Base-by-base conservation (phyloP, 345 rosid species). In the Eucalyptus polybractea region DNA sequence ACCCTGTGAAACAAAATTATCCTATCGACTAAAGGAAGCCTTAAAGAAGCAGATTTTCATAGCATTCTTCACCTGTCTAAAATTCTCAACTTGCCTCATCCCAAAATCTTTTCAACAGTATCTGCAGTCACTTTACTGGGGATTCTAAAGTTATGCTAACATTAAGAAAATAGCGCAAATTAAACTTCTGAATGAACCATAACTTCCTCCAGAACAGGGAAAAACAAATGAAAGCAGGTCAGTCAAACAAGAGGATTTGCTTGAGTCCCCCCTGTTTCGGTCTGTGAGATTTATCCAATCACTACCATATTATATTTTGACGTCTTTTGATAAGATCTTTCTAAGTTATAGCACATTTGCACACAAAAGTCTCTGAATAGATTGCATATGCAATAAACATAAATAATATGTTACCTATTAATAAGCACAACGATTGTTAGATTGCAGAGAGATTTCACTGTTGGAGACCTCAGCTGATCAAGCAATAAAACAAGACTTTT, bases 381-480 rank as follows among this genome's bases (percentile, higher is more conserved):
- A 76, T 40, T 21, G 85, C 31, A 89, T 33, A 50, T 24, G 44
- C 51, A 42, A 81, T 58, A 88, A 33, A n/a, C 60, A 81, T 11
- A 90, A 86, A 89, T 76, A 80, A 7, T 83, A 87, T 93, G 86
- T 88, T 88, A 95, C 98, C 96, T 94, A 87, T 95, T 95, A 92
- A 97, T 93, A 89, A 95, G 96, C 93, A 97, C 97, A 76, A 96
- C 89, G 89, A 95, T 92, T 44, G 94, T 95, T 58, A 94, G 91
- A 90, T 94, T 94, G 91, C 95, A 93, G 81, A 96, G 95, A 91
- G 97, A 94, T 89, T 93, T 97, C 87, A 97, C 97, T 44, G 95
- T 92, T 51, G 99, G 99, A 85, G 90, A 92, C 92, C 99, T 94
- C 90, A 98, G 98, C 93, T 94, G 99, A 94, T 98, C 99, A 90